These are phyloP conservation scores for Fusarium oxysporum DNA, from an alignment of 2,329 filamentous ascomycete genomes.

Conservation along the genomic window DNA sequence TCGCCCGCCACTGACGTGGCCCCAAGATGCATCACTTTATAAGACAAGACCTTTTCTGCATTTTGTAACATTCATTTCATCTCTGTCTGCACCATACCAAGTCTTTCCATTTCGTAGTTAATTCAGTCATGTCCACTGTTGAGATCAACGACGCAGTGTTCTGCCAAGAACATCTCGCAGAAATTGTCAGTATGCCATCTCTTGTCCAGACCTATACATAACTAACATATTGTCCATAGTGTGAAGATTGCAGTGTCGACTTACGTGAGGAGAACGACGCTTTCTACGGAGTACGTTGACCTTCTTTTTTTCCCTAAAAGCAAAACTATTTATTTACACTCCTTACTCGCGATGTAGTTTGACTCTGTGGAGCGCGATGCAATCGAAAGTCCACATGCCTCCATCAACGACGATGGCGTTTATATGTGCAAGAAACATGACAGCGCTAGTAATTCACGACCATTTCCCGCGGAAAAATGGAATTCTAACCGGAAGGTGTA, in stretches of 20 bases:
- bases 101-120: too few relatives aligned
- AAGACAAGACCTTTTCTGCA: too few relatives aligned
- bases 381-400: neutral
- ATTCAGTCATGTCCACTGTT: neutral
- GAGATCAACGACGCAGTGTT: neutral
- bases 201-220: too few relatives aligned
- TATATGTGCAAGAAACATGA: neutral
- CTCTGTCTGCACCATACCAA: too few relatives aligned
- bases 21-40: too few relatives aligned
- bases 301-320: too few relatives aligned
- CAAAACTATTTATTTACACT: too few relatives aligned
- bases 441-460: neutral
- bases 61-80: too few relatives aligned
- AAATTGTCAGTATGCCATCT: neutral
- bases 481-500: accelerated
- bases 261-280: neutral
- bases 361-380: neutral
- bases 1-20: neutral
- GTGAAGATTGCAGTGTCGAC: neutral
- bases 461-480: accelerated
- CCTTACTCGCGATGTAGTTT: neutral
- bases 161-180: neutral
- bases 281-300: neutral
- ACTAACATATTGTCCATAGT: neutral
- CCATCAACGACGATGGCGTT: accelerated